Evolutionary conservation across 208 protist genomes (phyloP).

Genomic region (Trypanosoma scelopori): DNA sequence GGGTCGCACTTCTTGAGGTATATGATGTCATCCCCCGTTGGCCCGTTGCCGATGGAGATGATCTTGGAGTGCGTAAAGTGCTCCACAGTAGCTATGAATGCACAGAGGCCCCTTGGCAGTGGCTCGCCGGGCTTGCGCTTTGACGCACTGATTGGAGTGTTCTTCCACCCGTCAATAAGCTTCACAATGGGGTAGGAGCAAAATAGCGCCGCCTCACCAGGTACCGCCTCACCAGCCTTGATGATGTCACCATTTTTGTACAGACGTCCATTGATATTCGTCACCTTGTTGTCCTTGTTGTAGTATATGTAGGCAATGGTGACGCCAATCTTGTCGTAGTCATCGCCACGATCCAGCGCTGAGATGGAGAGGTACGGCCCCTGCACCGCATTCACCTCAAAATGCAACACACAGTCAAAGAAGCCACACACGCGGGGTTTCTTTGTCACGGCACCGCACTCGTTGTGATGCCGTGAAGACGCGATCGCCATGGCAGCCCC

Average conservation of each 20-base stretch:
- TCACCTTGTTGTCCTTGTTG: conserved; percentile 40
- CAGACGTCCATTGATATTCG: conserved; percentile 70
- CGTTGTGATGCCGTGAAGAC: conserved; percentile 76
- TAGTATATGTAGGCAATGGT: conserved; percentile 91
- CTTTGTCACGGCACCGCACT: conserved; percentile 89
- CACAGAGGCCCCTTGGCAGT: conserved; percentile 77
- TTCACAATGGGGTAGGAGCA: conserved; percentile 90
- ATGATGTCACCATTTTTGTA: conserved; percentile 91
- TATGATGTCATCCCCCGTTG: conserved; percentile 83
- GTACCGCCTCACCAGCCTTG: conserved; percentile 83
- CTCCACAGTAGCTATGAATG: conserved; percentile 81
- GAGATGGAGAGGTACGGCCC: conserved; percentile 93
- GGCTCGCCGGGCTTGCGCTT: conserved; percentile 52
- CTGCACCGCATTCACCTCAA: conserved; percentile 88
- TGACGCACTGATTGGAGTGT: conserved; percentile 62
- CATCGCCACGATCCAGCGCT: conserved; percentile 89
- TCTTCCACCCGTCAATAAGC: conserved; percentile 81
- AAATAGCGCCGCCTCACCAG: conserved; percentile 73
- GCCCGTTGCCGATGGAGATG: conserved; percentile 91
- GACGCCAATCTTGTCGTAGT: conserved; percentile 88
- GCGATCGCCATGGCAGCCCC: conserved; percentile 86
- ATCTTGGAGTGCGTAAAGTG: conserved; percentile 84
- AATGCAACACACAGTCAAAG: conserved; percentile 92
- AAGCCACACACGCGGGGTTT: conserved; percentile 90
- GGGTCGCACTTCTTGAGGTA: conserved; percentile 60